These are phyloP conservation scores for Hura crepitans DNA, from an alignment of 441 rosid genomes.

Conservation along the genomic window DNA sequence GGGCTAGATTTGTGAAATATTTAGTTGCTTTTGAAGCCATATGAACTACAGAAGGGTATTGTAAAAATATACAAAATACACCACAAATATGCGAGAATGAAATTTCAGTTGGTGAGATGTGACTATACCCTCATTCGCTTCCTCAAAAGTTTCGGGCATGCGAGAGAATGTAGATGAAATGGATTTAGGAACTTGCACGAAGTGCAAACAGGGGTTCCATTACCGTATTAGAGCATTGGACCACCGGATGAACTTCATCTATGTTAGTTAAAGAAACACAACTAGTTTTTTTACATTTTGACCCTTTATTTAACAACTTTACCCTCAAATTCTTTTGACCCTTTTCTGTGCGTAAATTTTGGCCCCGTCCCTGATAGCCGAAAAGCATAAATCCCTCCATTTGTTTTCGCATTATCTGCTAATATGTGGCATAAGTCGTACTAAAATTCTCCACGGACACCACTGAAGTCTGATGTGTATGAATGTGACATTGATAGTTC, in stretches of 20 bases:
- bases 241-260: not conserved
- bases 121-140: too few species aligned
- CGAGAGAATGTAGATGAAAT: not conserved
- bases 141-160: not conserved
- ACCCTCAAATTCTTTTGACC: too few species aligned
- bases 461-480: not conserved
- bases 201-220: too few species aligned
- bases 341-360: too few species aligned
- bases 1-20: too few species aligned
- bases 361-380: not conserved
- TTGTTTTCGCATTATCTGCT: not conserved
- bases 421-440: not conserved
- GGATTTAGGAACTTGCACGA: not conserved
- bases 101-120: too few species aligned
- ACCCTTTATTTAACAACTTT: too few species aligned
- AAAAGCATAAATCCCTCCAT: not conserved
- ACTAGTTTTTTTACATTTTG: too few species aligned
- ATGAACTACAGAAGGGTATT: not conserved
- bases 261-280: too few species aligned
- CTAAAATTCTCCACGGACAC: too few species aligned
- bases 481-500: not conserved
- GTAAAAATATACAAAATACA: not conserved
- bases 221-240: not conserved
- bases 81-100: too few species aligned
- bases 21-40: not conserved